These are phyloP conservation scores for Geotrichum fermentans DNA, from an alignment of 1,139 yeast genomes.

Conservation along the genomic window DNA sequence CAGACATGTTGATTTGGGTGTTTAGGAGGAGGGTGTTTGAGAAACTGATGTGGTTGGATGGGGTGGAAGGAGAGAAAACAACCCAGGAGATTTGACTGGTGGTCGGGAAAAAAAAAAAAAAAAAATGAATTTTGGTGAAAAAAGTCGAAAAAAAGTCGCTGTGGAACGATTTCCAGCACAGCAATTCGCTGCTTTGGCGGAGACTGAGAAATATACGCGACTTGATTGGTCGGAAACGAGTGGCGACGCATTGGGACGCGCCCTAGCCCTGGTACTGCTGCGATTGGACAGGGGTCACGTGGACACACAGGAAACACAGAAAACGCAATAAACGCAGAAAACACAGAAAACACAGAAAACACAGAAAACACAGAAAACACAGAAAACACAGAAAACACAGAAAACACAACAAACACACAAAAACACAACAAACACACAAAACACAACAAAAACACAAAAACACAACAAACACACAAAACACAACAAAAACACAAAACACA, in stretches of 20 bases:
- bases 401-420: too few relatives aligned
- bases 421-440: too few relatives aligned
- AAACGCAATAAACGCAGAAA: too few relatives aligned
- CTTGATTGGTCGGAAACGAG: background rate
- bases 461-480: too few relatives aligned
- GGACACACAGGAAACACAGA: too few relatives aligned
- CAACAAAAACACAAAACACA: too few relatives aligned
- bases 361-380: too few relatives aligned
- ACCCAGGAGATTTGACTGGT: background rate
- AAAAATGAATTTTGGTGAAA: background rate
- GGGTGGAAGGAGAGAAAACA: background rate
- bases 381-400: too few relatives aligned
- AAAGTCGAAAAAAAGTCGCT: background rate
- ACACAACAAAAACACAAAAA: too few relatives aligned
- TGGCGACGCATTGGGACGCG: background rate
- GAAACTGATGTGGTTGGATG: background rate
- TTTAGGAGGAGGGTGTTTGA: background rate
- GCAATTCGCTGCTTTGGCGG: background rate
- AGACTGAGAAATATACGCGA: background rate
- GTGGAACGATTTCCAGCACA: background rate
- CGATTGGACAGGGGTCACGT: too few relatives aligned
- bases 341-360: too few relatives aligned
- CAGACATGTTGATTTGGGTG: slow-evolving; percentile 14
- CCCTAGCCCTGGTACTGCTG: background rate
- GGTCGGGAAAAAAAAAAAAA: background rate